These are phyloP conservation scores for Boletus sp. DNA, from an alignment of 768 basidiomycete species.

Conservation along the genomic window DNA sequence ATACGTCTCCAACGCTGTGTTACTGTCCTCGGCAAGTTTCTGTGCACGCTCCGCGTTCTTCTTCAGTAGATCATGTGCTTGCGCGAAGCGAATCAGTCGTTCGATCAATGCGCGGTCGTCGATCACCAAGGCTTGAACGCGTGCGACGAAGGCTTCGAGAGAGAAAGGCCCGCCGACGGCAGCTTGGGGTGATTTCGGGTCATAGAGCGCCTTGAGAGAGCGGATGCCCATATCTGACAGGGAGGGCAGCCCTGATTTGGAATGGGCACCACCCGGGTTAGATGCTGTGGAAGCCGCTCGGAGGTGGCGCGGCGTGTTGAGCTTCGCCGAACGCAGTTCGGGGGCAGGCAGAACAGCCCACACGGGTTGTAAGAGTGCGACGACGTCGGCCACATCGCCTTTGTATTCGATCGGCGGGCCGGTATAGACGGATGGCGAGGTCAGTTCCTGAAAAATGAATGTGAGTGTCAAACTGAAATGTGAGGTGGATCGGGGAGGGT, in stretches of 20 bases:
- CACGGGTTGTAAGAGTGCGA: conserved; percentile 62
- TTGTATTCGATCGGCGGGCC: conserved; percentile 30
- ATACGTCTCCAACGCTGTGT: conserved; percentile 78
- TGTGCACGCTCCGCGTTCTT: conserved; percentile 90
- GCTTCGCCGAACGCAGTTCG: conserved; percentile 71
- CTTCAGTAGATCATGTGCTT: conserved; percentile 88
- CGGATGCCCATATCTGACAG: conserved; percentile 85
- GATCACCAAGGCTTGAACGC: conserved; percentile 76
- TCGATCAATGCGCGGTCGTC: conserved; percentile 86
- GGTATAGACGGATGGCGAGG: conserved; percentile 18
- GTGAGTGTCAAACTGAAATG: not conserved
- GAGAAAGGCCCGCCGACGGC: conserved; percentile 45
- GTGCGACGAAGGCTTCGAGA: conserved; percentile 69
- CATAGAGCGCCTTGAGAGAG: conserved; percentile 79
- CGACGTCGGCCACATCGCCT: conserved; percentile 52
- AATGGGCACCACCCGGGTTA: conserved; percentile 30
- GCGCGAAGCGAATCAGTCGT: conserved; percentile 77
- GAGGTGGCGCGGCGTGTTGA: conserved; percentile 46
- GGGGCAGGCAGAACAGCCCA: conserved; percentile 85
- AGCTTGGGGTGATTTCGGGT: conserved; percentile 33
- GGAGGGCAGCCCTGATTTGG: conserved; percentile 41
- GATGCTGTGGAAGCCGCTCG: conserved; percentile 44
- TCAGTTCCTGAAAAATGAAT: conserved; percentile 21
- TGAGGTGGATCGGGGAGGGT: not conserved
- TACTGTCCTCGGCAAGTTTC: conserved; percentile 84